Base-by-base conservation (phyloP, 257 asterid species). In the Petunia axillaris region DNA sequence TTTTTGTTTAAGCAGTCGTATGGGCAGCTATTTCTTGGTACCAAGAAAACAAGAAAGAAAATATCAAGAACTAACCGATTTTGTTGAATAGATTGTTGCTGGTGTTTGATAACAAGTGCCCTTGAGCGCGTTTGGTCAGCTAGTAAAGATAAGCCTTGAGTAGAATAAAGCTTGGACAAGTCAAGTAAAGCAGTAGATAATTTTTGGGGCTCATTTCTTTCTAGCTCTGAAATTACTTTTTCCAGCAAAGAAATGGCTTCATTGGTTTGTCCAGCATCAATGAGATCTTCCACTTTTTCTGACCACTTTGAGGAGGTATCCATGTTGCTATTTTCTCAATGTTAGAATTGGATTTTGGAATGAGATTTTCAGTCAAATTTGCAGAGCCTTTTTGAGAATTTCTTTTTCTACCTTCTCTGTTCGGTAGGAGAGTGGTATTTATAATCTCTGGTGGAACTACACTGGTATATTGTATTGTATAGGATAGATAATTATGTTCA, bases 281-380 rank as follows among this genome's bases (percentile, higher is more conserved):
- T 81, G 41, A 92, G 91, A 83, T 93, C 98, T 77, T 95, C 98
- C 44, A 86, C 93, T 79, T 80, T 81, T 87, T 92, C 98, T 66
- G 95, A 82, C 98, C 98, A 94, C 89, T 84, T 90, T 79, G 48
- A 44, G 66, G 43, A 44, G 59, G 43, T 7, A 44, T 59, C 14
- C 71, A 40, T 25, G 54, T 10, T 43, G 71, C 52, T 48, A 41
- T 40, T 14, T 54, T 2, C 15, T 50, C 3, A 53, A 54, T 6
- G 75, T 37, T 25, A 2, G 44, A 2, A 67, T 9, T 6, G 77
- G 59, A 10, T 70, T 46, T 70, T 70, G 25, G 41, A 70, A 25
- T 25, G 25, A 3, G 43, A 70, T 70, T 70, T 70, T 15, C 9
- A 41, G 3, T 13, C 35, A 41, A 14, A 37, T 39, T 66, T 65